A percentile compares a stretch with the other conserved stretches of the same genome.
Conservation (phyloP, 2,329 filamentous ascomycete genomes). For the Aspergillus pseudoviridinutans region DNA sequence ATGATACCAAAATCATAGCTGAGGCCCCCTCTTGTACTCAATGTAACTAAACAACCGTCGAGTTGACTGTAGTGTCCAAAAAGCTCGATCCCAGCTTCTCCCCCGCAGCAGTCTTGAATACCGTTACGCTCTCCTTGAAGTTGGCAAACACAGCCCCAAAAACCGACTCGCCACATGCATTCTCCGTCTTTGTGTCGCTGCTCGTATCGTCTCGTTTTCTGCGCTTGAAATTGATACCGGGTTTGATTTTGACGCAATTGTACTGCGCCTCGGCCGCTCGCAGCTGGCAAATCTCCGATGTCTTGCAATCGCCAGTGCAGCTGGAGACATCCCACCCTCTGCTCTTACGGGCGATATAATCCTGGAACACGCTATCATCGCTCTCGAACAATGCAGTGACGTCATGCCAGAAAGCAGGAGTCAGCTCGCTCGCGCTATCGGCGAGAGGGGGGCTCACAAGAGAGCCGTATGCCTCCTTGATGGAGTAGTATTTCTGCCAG, state of each 20-base stretch:
- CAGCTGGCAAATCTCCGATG: no score
- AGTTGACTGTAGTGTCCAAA: conserved; percentile 8
- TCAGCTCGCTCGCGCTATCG: no score
- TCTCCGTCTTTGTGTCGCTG: conserved; percentile 1
- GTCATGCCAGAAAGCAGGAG: no score
- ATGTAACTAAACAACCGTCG: not conserved
- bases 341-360: no score
- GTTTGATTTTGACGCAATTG: conserved; percentile 45
- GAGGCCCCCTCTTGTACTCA: no score
- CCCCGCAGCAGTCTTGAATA: conserved; percentile 9
- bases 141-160: conserved; percentile 15
- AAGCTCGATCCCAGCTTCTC: conserved; percentile 12
- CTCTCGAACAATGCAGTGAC: no score
- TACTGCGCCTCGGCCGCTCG: conserved; percentile 44
- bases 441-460: no score
- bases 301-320: no score
- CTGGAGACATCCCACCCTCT: no score
- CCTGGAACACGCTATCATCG: no score
- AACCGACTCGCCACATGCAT: conserved; percentile 13
- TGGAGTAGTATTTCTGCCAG: conserved; percentile 55
- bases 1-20: no score
- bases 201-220: conserved; percentile 18
- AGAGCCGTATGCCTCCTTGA: conserved; percentile 38
- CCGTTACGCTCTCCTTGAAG: conserved; percentile 9
- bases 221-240: conserved; percentile 30